phyloP scores from a whole-genome alignment of 257 asterid species.

The Galeopsis tetrahit region DNA sequence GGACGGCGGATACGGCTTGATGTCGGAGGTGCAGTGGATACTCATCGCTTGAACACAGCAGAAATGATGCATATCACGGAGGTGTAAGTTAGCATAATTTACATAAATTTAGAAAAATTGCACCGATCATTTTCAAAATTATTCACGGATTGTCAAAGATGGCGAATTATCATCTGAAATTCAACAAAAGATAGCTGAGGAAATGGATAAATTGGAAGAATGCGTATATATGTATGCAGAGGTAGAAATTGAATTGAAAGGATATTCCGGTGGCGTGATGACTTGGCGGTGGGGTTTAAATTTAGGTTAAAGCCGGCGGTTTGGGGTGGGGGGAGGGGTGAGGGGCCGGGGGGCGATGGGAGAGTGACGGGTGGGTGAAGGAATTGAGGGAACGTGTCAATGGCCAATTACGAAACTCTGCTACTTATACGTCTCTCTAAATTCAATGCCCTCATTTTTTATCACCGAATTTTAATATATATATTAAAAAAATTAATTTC shows the following conservation, averaged over 20 bases:
- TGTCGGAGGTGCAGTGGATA: constrained; percentile 40
- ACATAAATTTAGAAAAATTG: background rate
- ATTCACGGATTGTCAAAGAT: constrained; percentile 1
- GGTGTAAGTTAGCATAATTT: constrained; percentile 33
- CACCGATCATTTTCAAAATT: constrained; percentile 28
- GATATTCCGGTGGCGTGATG: constrained; percentile 40
- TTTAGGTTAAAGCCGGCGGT: constrained; percentile 44
- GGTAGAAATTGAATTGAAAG: constrained; percentile 27
- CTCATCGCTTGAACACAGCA: constrained; percentile 47
- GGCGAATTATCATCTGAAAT: background rate
- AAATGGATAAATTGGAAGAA: background rate
- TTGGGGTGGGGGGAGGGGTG: background rate
- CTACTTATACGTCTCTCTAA: background rate
- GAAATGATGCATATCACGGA: constrained; percentile 49
- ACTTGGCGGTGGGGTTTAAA: constrained; percentile 42
- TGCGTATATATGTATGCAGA: background rate
- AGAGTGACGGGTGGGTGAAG: constrained; percentile 46
- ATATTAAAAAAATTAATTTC: too few relatives aligned
- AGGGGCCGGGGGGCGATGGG: constrained; percentile 16
- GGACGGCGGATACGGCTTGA: constrained; percentile 38
- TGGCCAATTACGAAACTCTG: constrained; percentile 15
- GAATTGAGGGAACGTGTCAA: constrained; percentile 41
- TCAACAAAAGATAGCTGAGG: constrained; percentile 6
- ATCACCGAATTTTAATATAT: too few relatives aligned
- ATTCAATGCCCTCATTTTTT: too few relatives aligned